Evolutionary conservation across 108 stramenopile species (phyloP).

Genomic region (Craspedostauros australis): DNA sequence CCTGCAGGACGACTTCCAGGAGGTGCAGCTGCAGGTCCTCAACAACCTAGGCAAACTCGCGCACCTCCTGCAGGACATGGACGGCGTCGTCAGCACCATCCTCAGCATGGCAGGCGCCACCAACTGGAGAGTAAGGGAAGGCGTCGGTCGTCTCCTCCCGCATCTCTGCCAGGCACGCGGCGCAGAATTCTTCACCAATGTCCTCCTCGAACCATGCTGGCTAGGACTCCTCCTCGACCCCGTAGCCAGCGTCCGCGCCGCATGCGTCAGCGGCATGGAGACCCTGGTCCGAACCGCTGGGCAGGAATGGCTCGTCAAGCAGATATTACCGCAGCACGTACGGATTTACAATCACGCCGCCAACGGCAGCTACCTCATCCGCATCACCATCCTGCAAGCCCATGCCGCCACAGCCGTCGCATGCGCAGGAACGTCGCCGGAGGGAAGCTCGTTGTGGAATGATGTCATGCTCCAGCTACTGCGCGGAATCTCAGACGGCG

Average conservation of each 20-base stretch:
- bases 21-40: slow-evolving; percentile 86
- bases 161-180: slow-evolving; percentile 81
- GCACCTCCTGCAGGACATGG: slow-evolving; percentile 72
- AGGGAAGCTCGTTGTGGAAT: slow-evolving; percentile 35
- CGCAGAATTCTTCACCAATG: slow-evolving; percentile 63
- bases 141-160: slow-evolving; percentile 69
- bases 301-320: slow-evolving; percentile 64
- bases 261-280: slow-evolving; percentile 69
- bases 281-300: slow-evolving; percentile 68
- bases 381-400: slow-evolving; percentile 73
- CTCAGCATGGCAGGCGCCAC: slow-evolving; percentile 75
- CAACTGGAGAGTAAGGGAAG: slow-evolving; percentile 85
- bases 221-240: slow-evolving; percentile 71
- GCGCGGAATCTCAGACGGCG: slow-evolving; percentile 65
- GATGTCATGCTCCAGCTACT: slow-evolving; percentile 43
- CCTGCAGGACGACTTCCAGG: slow-evolving; percentile 85
- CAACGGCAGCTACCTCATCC: slow-evolving; percentile 60
- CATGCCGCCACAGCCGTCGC: slow-evolving; percentile 47
- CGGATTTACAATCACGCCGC: slow-evolving; percentile 64
- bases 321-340: slow-evolving; percentile 63
- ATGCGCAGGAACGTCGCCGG: slow-evolving; percentile 25
- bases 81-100: slow-evolving; percentile 71
- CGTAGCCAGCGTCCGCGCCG: slow-evolving; percentile 69
- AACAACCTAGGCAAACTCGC: slow-evolving; percentile 74
- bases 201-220: slow-evolving; percentile 79